These are phyloP conservation scores for Magnaporthiopsis poae DNA, from an alignment of 2,329 filamentous ascomycete species.

Conservation along the genomic window DNA sequence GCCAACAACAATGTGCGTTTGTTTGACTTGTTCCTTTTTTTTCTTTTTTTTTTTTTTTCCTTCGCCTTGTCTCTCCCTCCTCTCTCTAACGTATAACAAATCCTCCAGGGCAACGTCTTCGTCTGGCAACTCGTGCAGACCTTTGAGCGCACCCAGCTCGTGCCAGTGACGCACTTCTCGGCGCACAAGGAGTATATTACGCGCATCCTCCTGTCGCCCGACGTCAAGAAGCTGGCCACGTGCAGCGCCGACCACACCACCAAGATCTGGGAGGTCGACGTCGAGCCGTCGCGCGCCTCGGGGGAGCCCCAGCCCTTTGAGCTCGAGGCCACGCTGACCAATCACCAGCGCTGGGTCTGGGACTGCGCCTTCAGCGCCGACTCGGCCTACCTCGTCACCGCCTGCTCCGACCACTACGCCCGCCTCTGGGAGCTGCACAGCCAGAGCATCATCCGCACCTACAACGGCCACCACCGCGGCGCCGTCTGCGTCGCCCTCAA, in stretches of 20 bases:
- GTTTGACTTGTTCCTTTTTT: background rate
- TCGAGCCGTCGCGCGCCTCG: slow-evolving; percentile 33
- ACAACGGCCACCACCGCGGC: slow-evolving; percentile 86
- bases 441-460: slow-evolving; percentile 85
- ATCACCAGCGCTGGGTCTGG: slow-evolving; percentile 95
- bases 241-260: slow-evolving; percentile 89
- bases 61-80: background rate
- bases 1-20: slow-evolving; percentile 72
- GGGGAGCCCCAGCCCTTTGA: slow-evolving; percentile 52
- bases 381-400: slow-evolving; percentile 84
- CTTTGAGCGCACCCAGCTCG: slow-evolving; percentile 69
- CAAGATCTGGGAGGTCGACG: slow-evolving; percentile 90
- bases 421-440: slow-evolving; percentile 80
- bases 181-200: slow-evolving; percentile 91
- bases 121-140: slow-evolving; percentile 89
- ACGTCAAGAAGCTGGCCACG: slow-evolving; percentile 87
- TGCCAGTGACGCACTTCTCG: slow-evolving; percentile 79
- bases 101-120: slow-evolving; percentile 76
- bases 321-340: slow-evolving; percentile 76
- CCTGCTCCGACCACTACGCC: slow-evolving; percentile 88
- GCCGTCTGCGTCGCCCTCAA: slow-evolving; percentile 89
- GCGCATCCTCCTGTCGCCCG: slow-evolving; percentile 79
- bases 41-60: background rate
- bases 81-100: slow-evolving; percentile 11
- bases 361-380: slow-evolving; percentile 93